Evolutionary conservation across 108 stramenopile genomes (phyloP).

Genomic region (Conticribra guillardii): DNA sequence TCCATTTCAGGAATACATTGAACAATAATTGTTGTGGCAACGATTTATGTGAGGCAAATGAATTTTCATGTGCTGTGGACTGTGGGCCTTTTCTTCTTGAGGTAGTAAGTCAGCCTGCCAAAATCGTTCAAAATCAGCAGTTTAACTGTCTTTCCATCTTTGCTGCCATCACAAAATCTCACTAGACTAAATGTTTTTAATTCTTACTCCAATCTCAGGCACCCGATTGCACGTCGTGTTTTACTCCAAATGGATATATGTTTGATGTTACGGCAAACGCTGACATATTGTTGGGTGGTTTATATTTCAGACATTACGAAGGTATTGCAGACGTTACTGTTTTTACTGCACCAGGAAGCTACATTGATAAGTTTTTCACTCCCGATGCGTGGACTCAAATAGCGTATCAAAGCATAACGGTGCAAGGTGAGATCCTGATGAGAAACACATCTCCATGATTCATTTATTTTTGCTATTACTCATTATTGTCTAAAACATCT

Average conservation of each 20-base stretch:
- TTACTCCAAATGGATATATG: not conserved
- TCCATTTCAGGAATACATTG: not conserved
- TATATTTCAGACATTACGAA: not conserved
- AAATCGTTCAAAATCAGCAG: not conserved
- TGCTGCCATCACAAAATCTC: no score
- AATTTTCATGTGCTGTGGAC: not conserved
- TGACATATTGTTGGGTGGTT: not conserved
- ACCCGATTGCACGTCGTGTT: not conserved
- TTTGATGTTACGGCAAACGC: not conserved
- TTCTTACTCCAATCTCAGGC: not conserved
- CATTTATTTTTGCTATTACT: no score
- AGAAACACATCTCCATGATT: no score
- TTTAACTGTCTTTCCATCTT: no score
- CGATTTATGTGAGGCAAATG: not conserved
- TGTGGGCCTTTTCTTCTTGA: not conserved
- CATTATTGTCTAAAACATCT: not conserved
- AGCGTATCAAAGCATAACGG: not conserved
- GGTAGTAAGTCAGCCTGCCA: not conserved
- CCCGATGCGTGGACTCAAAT: not conserved
- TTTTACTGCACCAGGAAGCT: not conserved
- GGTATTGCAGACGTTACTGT: not conserved
- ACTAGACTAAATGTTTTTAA: not conserved
- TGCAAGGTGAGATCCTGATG: not conserved
- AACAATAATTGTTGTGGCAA: not conserved
- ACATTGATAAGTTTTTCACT: not conserved